phyloP scores from a whole-genome alignment of 495 filamentous ascomycete genomes.

The Alectoria sarmentosa region DNA sequence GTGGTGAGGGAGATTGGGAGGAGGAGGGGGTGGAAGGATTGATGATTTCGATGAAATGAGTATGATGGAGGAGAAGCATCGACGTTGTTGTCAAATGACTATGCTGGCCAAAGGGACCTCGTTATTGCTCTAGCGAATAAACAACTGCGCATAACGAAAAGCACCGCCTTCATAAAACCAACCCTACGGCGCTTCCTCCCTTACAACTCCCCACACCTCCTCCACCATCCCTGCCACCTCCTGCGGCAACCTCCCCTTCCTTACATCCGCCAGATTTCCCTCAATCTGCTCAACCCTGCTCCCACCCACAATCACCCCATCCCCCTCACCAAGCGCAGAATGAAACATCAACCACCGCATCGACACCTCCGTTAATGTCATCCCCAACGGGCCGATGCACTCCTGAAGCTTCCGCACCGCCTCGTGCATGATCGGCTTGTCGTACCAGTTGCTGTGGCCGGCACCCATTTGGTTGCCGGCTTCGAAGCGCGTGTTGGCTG shows the following conservation, averaged over 20 bases:
- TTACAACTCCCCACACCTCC: neutral
- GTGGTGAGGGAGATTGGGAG: constrained; percentile 54
- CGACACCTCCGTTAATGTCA: neutral
- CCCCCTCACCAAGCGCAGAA: neutral
- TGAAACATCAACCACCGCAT: neutral
- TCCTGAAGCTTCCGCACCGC: neutral
- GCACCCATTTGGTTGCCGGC: neutral
- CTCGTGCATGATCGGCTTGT: neutral
- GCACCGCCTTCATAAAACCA: too few species aligned
- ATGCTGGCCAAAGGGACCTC: too few species aligned
- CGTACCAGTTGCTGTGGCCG: neutral
- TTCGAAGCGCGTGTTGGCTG: too few species aligned
- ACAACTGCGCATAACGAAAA: too few species aligned
- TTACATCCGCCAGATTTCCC: neutral
- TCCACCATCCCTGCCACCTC: neutral
- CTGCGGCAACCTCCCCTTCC: neutral
- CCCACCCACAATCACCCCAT: neutral
- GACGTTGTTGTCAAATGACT: too few species aligned
- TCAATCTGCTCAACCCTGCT: neutral
- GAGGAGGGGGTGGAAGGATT: constrained; percentile 52
- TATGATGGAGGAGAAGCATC: too few species aligned
- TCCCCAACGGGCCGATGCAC: neutral
- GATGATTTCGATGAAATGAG: too few species aligned
- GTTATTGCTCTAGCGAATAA: too few species aligned
- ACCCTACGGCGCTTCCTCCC: neutral